Evolutionary conservation across 2,329 filamentous ascomycete genomes (phyloP).

Genomic region (Alternaria triticina): DNA sequence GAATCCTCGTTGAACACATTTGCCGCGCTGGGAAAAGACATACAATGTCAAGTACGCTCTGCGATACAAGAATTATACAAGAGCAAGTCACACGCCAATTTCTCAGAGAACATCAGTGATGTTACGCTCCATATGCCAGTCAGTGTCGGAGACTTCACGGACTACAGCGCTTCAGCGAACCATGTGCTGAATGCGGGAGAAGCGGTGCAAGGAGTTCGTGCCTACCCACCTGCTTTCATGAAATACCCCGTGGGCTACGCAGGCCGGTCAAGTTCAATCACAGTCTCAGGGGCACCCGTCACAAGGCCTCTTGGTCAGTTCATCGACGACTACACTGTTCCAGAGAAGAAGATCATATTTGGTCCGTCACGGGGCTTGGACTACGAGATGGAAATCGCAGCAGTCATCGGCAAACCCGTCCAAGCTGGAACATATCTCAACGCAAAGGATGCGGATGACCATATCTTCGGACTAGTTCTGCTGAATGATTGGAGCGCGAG

Average conservation of each 20-base stretch:
- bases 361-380: slow-evolving; percentile 52
- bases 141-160: slow-evolving; percentile 62
- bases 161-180: slow-evolving; percentile 63
- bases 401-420: slow-evolving; percentile 52
- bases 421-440: slow-evolving; percentile 47
- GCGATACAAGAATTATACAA: slow-evolving; percentile 48
- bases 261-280: slow-evolving; percentile 60
- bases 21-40: slow-evolving; percentile 52
- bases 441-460: slow-evolving; percentile 55
- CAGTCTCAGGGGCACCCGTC: slow-evolving; percentile 53
- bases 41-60: slow-evolving; percentile 50
- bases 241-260: slow-evolving; percentile 59
- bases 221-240: slow-evolving; percentile 35
- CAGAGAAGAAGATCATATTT: slow-evolving; percentile 59
- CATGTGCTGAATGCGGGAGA: slow-evolving; percentile 60
- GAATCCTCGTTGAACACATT: slow-evolving; percentile 56
- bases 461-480: slow-evolving; percentile 68
- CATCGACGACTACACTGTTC: slow-evolving; percentile 32
- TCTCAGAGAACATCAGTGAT: slow-evolving; percentile 44
- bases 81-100: slow-evolving; percentile 17
- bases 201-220: slow-evolving; percentile 30
- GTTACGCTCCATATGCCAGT: slow-evolving; percentile 63
- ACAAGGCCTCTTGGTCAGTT: slow-evolving; percentile 36
- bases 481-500: slow-evolving; percentile 69
- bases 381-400: slow-evolving; percentile 59